Conservation (phyloP, 139 green algal genomes). For the Asterochloris sp. region DNA sequence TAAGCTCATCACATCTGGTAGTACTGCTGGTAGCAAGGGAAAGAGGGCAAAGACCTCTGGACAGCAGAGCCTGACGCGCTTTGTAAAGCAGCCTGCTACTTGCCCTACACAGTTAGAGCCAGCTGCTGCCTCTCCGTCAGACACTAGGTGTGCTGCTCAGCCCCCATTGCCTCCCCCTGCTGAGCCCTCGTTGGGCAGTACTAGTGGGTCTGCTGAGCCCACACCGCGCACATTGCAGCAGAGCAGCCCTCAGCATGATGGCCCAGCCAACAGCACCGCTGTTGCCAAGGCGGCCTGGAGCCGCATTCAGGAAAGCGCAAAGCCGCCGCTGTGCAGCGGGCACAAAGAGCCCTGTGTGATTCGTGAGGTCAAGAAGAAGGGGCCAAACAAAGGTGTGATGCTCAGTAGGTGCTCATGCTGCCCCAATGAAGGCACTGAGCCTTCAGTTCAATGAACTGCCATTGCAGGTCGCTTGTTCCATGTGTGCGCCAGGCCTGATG, state of each 20-base stretch:
- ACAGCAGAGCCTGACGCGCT: no score
- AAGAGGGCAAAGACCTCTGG: no score
- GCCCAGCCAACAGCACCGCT: neutral
- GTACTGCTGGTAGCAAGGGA: no score
- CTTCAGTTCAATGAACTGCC: neutral
- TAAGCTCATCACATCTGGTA: no score
- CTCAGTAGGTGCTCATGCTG: neutral
- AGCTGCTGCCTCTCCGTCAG: neutral
- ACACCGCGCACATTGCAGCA: neutral
- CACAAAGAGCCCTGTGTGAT: slow-evolving; percentile 46
- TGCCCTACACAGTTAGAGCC: neutral
- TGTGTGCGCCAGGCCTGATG: slow-evolving; percentile 41
- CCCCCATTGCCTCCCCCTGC: neutral
- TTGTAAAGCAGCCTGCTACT: no score
- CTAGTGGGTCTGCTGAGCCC: neutral
- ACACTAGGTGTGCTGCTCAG: neutral
- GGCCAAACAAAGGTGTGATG: slow-evolving; percentile 3
- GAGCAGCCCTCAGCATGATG: neutral
- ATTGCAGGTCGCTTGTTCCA: slow-evolving; percentile 44
- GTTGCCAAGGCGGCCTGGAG: slow-evolving; percentile 28
- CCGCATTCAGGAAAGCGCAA: slow-evolving; percentile 24
- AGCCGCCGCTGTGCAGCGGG: slow-evolving; percentile 27
- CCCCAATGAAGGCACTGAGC: neutral
- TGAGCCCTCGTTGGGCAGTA: no score
- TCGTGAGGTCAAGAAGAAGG: slow-evolving; percentile 43